Base-by-base conservation (phyloP, 2,329 filamentous ascomycete species). In the Venturiaceae sp. region DNA sequence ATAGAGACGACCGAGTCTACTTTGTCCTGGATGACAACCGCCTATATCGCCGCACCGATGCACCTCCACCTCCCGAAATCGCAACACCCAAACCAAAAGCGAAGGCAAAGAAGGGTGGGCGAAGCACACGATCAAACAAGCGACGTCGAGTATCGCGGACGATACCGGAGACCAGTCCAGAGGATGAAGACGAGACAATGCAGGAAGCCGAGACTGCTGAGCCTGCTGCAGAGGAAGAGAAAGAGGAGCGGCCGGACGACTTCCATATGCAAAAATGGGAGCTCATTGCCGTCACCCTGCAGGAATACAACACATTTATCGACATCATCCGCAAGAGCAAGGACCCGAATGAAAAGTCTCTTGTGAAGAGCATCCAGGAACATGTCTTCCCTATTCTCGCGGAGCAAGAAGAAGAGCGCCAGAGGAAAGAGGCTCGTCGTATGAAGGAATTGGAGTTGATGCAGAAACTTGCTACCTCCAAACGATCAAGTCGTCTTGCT, bases 21-120 rank as follows among this genome's bases (percentile, higher is more conserved):
- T 95, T 87, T 67, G 86, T 97, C 3, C 81, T 99, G 3, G 92
- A 97, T 66, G 94, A 99, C 69, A 95, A 96, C 66, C 83, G 94
- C 62, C 78, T 99, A 44, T 99, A 99, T 70, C 88, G 92, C 58
- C 80, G 87, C 61, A 90, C 88, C n/a, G 89, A 95, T 60, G 81
- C 87, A 28, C 83, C 84, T 1, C 77, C 82, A 1, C 80, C 83
- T 6, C 72, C 82, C 14, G 73, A 79, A 5, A 74, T 78, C n/a
- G 70, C 79, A 2, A 82, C 1, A 74, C 74, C 60, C 37, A 58
- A 53, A n/a, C 30, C 39, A 3, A 78, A 76, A 62, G 23, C 72
- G 3, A 82, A 86, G 79, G 71, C 77, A 5, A 88, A 84, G 66
- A 82, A 80, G 28, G 85, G 84, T 64, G 79, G 80, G 5, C 85